These are phyloP conservation scores for Panicum virgatum DNA, from an alignment of 202 grass and related monocot genomes.

Conservation along the genomic window DNA sequence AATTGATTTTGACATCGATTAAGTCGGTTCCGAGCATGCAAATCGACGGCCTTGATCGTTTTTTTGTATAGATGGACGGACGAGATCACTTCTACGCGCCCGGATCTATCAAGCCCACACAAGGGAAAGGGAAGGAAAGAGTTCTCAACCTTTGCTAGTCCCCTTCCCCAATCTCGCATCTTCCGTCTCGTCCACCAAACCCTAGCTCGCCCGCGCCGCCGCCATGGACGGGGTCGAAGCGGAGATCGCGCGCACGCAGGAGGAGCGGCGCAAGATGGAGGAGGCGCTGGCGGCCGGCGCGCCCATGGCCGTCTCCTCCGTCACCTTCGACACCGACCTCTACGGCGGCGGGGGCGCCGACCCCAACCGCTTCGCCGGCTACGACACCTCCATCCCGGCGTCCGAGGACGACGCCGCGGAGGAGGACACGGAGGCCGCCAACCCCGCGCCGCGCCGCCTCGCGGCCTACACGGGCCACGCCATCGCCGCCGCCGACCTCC, in stretches of 20 bases:
- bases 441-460: constrained; percentile 59
- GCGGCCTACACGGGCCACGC: constrained; percentile 80
- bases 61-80: background rate
- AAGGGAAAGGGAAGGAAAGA: background rate
- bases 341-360: constrained; percentile 72
- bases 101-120: background rate
- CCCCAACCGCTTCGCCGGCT: constrained; percentile 76
- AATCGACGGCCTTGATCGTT: background rate
- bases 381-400: constrained; percentile 89
- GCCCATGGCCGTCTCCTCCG: constrained; percentile 69
- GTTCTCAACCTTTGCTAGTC: background rate
- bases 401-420: constrained; percentile 66
- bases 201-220: constrained; percentile 5
- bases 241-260: constrained; percentile 79
- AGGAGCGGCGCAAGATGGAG: constrained; percentile 86
- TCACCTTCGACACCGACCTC: constrained; percentile 89
- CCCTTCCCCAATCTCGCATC: background rate
- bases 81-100: background rate
- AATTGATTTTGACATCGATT: background rate
- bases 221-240: constrained; percentile 72
- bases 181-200: background rate
- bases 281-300: constrained; percentile 54
- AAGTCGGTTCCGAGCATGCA: background rate
- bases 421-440: constrained; percentile 46
- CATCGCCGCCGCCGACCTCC: constrained; percentile 66